These are phyloP conservation scores for Cyberlindnera meyerae DNA, from an alignment of 805 yeast genomes.

Conservation along the genomic window DNA sequence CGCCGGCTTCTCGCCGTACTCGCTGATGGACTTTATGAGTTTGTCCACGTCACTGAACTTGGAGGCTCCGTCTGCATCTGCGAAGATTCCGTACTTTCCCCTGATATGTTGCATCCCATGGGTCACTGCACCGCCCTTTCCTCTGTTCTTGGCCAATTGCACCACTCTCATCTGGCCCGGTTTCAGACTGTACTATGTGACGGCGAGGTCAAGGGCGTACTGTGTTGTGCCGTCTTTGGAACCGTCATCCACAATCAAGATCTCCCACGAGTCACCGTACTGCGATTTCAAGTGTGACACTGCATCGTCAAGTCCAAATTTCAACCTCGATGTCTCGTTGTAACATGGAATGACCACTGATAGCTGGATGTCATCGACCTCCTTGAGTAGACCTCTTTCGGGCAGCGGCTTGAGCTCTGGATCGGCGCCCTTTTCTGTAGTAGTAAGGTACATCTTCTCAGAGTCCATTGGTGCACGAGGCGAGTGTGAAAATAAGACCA, in stretches of 20 bases:
- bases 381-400: conserved; percentile 12
- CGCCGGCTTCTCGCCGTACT: conserved; percentile 36
- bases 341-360: conserved; percentile 91
- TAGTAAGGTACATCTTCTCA: conserved; percentile 49
- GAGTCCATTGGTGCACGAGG: conserved; percentile 53
- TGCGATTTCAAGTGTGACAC: conserved; percentile 44
- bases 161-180: conserved; percentile 68
- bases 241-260: conserved; percentile 88
- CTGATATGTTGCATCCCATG: conserved; percentile 79
- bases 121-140: conserved; percentile 95
- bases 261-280: conserved; percentile 53
- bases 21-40: conserved; percentile 40
- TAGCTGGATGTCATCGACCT: conserved; percentile 41
- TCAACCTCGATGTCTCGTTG: conserved; percentile 75
- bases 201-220: conserved; percentile 60
- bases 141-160: conserved; percentile 71
- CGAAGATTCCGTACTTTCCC: conserved; percentile 76
- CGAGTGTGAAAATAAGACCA: conserved; percentile 47
- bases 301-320: conserved; percentile 66
- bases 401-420: conserved; percentile 32
- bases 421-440: conserved; percentile 25
- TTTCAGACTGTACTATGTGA: conserved; percentile 36
- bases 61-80: conserved; percentile 98
- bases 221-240: conserved; percentile 75
- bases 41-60: conserved; percentile 62